Evolutionary conservation across 2,329 filamentous ascomycete species (phyloP).

Genomic region (Chrysosporium queenslandicum): DNA sequence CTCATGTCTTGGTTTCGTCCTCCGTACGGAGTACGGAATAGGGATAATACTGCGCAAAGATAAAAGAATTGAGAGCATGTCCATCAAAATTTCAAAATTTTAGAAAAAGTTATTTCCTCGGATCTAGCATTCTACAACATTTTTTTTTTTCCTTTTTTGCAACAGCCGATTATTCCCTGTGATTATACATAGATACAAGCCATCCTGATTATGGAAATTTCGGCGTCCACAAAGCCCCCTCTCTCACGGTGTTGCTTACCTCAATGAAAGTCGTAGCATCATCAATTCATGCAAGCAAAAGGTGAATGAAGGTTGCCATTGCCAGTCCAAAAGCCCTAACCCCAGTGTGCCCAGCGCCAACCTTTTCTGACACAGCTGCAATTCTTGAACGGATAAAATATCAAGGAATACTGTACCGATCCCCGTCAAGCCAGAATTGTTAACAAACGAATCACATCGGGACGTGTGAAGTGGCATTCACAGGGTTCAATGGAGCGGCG

Average conservation of each 20-base stretch:
- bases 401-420: not conserved
- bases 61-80: not conserved
- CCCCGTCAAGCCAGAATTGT: not conserved
- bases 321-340: not conserved
- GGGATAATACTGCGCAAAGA: not conserved
- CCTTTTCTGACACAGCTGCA: not conserved
- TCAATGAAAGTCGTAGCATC: not conserved
- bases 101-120: too few relatives aligned
- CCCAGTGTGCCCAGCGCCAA: not conserved
- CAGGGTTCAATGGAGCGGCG: not conserved
- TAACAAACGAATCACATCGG: not conserved
- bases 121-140: too few relatives aligned
- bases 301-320: not conserved
- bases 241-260: not conserved
- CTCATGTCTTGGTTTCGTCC: too few relatives aligned
- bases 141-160: conserved; percentile 1
- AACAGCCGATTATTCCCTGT: not conserved
- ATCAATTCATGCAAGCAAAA: not conserved
- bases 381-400: not conserved
- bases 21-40: not conserved
- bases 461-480: not conserved
- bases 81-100: too few relatives aligned
- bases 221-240: not conserved
- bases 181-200: not conserved
- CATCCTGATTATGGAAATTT: not conserved